Evolutionary conservation across 805 yeast species (phyloP).

Genomic region (Starmerella vaccinii): DNA sequence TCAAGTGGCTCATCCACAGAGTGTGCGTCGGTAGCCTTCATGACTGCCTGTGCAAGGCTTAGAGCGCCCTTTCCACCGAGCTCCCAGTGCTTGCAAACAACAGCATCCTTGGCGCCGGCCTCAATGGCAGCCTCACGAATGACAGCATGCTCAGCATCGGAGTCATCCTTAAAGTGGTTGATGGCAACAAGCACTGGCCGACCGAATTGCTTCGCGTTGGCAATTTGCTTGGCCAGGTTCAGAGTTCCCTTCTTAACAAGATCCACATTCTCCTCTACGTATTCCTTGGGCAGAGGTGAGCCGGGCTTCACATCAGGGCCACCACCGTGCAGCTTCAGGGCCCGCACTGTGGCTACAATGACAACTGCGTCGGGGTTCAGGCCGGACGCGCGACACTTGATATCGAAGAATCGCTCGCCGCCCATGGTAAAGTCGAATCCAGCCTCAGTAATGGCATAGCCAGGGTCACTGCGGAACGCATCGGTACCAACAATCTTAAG

Average conservation of each 20-base stretch:
- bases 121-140: slow-evolving; percentile 67
- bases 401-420: slow-evolving; percentile 93
- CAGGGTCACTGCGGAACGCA: slow-evolving; percentile 34
- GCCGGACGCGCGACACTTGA: slow-evolving; percentile 92
- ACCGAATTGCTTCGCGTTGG: slow-evolving; percentile 74
- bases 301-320: slow-evolving; percentile 97
- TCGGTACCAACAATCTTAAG: slow-evolving; percentile 74
- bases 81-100: slow-evolving; percentile 88
- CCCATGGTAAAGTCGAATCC: slow-evolving; percentile 99
- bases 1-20: slow-evolving; percentile 34
- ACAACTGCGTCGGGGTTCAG: slow-evolving; percentile 82
- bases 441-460: slow-evolving; percentile 93
- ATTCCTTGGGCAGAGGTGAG: slow-evolving; percentile 70
- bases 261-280: slow-evolving; percentile 71
- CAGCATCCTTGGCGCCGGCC: slow-evolving; percentile 90
- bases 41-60: slow-evolving; percentile 71
- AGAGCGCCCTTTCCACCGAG: slow-evolving; percentile 89
- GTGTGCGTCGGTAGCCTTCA: slow-evolving; percentile 49
- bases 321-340: slow-evolving; percentile 92
- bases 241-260: slow-evolving; percentile 70
- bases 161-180: slow-evolving; percentile 75
- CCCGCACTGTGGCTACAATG: slow-evolving; percentile 91
- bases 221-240: slow-evolving; percentile 82
- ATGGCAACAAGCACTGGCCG: slow-evolving; percentile 92
- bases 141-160: slow-evolving; percentile 65